Percentiles rank a stretch among this genome's conserved stretches.
phyloP scores from a whole-genome alignment of 2,329 filamentous ascomycete species.

The Aspergillus thermomutatus region DNA sequence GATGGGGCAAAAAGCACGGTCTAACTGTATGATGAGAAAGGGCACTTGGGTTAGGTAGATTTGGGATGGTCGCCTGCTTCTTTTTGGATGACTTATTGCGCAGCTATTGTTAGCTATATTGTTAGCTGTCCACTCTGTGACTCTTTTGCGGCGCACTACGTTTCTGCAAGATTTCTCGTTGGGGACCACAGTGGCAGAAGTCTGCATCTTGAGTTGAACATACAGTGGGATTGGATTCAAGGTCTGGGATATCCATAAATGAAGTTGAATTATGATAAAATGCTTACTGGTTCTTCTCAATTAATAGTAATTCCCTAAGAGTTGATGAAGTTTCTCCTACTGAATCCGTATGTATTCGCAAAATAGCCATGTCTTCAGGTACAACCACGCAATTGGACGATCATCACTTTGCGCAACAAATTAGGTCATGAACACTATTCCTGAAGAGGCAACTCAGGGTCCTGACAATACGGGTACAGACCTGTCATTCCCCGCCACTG shows the following conservation, averaged over 20 bases:
- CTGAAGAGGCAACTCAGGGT: neutral
- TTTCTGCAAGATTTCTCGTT: neutral
- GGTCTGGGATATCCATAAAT: neutral
- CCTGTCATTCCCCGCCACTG: too few relatives aligned
- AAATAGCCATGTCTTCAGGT: neutral
- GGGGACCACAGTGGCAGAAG: too few relatives aligned
- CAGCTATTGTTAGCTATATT: neutral
- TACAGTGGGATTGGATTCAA: neutral
- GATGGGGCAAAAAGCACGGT: constrained; percentile 8
- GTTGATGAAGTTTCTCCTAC: too few relatives aligned
- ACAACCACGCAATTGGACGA: neutral
- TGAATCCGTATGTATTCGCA: too few relatives aligned
- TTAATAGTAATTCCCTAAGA: too few relatives aligned
- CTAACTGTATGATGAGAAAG: neutral
- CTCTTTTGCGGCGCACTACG: neutral
- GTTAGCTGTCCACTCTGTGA: neutral
- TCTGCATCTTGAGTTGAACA: too few relatives aligned
- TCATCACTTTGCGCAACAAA: neutral
- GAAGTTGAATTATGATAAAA: neutral
- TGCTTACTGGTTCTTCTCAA: too few relatives aligned
- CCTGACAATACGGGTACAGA: too few relatives aligned
- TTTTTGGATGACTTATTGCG: neutral
- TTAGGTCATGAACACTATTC: neutral
- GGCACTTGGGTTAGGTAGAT: neutral
- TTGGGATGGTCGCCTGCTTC: neutral